These are phyloP conservation scores for Zoysia pacifica DNA, from an alignment of 176 grass and related monocot genomes.

Conservation along the genomic window DNA sequence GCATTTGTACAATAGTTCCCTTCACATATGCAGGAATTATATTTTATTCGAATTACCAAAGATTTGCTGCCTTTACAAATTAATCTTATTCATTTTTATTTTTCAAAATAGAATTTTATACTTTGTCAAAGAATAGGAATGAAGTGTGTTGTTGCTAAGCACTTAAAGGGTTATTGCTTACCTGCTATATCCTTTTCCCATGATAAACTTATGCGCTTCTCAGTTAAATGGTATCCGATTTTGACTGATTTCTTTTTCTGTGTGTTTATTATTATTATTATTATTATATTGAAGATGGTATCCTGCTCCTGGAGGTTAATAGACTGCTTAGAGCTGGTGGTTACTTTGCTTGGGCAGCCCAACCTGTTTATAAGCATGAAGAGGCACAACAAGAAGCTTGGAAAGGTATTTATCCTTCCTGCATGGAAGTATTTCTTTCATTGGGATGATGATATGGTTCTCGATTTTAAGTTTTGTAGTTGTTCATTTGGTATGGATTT, in stretches of 20 bases:
- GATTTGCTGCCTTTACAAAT: background rate
- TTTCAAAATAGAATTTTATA: background rate
- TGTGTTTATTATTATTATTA: background rate
- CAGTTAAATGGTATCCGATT: background rate
- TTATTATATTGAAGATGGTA: constrained; percentile 69
- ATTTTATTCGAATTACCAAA: background rate
- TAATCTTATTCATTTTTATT: background rate
- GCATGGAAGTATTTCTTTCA: constrained; percentile 10
- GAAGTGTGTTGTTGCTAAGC: background rate
- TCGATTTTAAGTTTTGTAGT: background rate
- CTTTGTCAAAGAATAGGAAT: background rate
- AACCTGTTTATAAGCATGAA: constrained; percentile 99
- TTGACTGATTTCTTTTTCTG: constrained; percentile 9
- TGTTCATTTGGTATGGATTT: constrained; percentile 16
- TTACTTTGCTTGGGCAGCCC: constrained; percentile 94
- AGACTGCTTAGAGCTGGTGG: constrained; percentile 94
- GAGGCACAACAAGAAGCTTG: constrained; percentile 78
- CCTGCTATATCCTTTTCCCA: background rate
- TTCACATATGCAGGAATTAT: background rate
- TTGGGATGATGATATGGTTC: background rate
- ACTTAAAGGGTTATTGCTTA: background rate
- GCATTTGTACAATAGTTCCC: background rate
- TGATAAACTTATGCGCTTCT: background rate
- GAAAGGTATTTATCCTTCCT: constrained; percentile 68
- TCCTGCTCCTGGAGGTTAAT: constrained; percentile 94